A percentile compares a stretch with the other conserved stretches of the same genome.
phyloP scores from a whole-genome alignment of 306 rosid species.

The Trichosanthes cucumerina region DNA sequence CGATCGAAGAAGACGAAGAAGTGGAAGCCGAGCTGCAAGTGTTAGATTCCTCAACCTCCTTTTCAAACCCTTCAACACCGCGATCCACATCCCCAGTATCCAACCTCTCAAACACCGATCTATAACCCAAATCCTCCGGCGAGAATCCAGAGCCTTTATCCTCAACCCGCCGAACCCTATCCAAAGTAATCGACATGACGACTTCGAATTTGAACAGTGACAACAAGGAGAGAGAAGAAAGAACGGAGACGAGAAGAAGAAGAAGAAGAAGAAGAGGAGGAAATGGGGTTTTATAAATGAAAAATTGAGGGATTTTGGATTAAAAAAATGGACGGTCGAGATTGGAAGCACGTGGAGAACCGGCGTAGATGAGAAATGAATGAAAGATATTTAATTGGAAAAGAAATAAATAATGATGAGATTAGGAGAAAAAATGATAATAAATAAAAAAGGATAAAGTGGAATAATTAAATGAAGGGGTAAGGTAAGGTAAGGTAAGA shows the following conservation, averaged over 20 bases:
- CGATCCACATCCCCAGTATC: conserved; percentile 17
- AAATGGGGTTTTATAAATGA: neutral
- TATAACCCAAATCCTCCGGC: conserved; percentile 11
- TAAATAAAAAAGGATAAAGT: neutral
- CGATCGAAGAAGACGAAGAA: conserved; percentile 68
- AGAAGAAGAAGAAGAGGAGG: neutral
- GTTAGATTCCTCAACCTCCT: conserved; percentile 15
- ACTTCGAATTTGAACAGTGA: neutral
- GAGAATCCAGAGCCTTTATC: conserved; percentile 16
- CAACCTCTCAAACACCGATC: conserved; percentile 22
- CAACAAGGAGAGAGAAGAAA: neutral
- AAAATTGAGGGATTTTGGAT: neutral
- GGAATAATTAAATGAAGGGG: neutral
- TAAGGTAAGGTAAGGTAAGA: neutral
- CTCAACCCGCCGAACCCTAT: conserved; percentile 16
- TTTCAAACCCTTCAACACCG: neutral
- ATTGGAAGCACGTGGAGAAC: conserved; percentile 1
- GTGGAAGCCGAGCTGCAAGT: conserved; percentile 44
- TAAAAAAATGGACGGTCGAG: neutral
- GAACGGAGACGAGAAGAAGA: neutral
- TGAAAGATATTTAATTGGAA: neutral
- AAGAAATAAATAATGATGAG: neutral
- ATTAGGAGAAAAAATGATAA: neutral
- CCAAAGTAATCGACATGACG: conserved; percentile 28
- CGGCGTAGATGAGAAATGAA: conserved; percentile 5